Conservation (phyloP, 371 early-diverging fungal species). For the Chytridiales sp. region DNA sequence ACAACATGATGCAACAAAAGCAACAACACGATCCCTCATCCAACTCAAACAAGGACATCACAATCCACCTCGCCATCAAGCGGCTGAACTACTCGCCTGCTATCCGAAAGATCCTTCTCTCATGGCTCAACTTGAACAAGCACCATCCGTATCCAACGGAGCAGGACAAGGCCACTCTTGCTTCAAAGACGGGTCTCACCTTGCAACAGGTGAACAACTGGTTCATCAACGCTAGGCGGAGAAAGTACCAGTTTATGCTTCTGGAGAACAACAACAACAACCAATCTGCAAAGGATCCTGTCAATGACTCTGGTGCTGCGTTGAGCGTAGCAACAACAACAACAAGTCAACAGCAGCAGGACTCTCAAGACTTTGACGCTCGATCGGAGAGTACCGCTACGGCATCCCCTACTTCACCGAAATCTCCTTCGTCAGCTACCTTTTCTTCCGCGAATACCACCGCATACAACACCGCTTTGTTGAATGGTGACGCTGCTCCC, state of each 20-base stretch:
- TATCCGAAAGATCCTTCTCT: slow-evolving; percentile 17
- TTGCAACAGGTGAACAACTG: slow-evolving; percentile 29
- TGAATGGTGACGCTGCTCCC: background rate
- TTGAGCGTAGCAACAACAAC: background rate
- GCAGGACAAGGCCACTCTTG: slow-evolving; percentile 14
- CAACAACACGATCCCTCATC: no score
- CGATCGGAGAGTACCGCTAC: background rate
- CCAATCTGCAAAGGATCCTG: no score
- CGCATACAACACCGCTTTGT: slow-evolving; percentile 15
- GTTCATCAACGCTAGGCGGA: slow-evolving; percentile 28
- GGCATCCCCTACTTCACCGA: background rate
- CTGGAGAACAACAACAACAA: background rate
- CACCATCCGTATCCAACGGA: slow-evolving; percentile 27
- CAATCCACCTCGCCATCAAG: slow-evolving; percentile 8
- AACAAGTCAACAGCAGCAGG: background rate
- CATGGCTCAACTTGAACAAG: slow-evolving; percentile 19
- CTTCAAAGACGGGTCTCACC: slow-evolving; percentile 21
- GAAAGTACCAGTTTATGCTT: slow-evolving; percentile 29
- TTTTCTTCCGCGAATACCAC: slow-evolving; percentile 5
- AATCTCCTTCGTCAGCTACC: slow-evolving; percentile 1
- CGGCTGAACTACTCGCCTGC: slow-evolving; percentile 24
- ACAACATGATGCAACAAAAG: no score
- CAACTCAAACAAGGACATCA: no score
- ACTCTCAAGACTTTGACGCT: background rate
- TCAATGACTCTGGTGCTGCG: slow-evolving; percentile 1